Base-by-base conservation (phyloP, 2,329 filamentous ascomycete genomes). In the Huntiella bhutanensis region DNA sequence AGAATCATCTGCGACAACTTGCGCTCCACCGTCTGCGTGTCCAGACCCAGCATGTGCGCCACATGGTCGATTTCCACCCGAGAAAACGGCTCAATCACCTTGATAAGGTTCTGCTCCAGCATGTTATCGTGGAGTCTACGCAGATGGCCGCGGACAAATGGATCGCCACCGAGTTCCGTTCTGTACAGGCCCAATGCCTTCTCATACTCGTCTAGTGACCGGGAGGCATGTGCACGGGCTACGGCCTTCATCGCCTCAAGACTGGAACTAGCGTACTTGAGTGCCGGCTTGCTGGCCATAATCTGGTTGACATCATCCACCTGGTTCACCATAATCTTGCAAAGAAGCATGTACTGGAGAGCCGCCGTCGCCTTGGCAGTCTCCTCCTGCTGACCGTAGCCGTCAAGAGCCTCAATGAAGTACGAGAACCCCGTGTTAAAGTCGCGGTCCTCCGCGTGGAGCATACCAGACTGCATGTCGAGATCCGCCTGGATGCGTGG, bases 1-100 rank as follows among this genome's bases (percentile, higher is more conserved):
- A 98, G 73, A 58, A 98, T 98, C 92, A 98, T 98, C 71, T 98
- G 92, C 40, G 84, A 92, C 52, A 98, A 72, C 72, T 98, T 98
- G 56, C 87, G 78, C 75, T 98, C 92, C 50, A 98, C 91, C 67
- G 96, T 88, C 62, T 85, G 80, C 19, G 84, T 93, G 62, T 96
- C 91, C 52, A 98, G 71, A 35, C 88, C 87, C 45, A 98, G 91
- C 81, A 96, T 93, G 69, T 91, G 86, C 55, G 91, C 88, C 57
- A 98, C 85, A 62, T 98, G 91, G 56, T 80, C 82, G 56, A 98
- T 93, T 66, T 98, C 91, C 46, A 98, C 91, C 52, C 87, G 77
- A 58, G 84, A 93, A 67, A 96, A 98, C 16, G 91, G 91, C 71
- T 98, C 91, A 60, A 98, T 98, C 52, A 98, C 91, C 71, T 98